Percentiles rank a stretch among this genome's conserved stretches.
These are phyloP conservation scores for Oxytropis ochrocephala DNA, from an alignment of 306 rosid genomes.

Conservation along the genomic window DNA sequence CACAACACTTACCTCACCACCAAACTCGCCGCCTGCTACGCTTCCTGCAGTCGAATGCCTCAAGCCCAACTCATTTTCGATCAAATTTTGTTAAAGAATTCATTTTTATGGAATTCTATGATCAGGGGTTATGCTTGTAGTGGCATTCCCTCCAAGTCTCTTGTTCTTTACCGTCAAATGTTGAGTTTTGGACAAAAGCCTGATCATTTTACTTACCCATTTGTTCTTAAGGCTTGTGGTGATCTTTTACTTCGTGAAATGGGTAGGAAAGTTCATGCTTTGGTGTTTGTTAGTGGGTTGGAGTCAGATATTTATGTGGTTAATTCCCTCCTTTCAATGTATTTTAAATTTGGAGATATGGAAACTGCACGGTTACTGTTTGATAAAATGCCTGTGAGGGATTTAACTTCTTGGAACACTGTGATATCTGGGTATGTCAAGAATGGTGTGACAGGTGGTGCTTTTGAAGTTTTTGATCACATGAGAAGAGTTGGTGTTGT, in stretches of 20 bases:
- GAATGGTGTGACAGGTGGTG: conserved; percentile 30
- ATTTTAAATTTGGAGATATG: conserved; percentile 35
- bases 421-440: conserved; percentile 41
- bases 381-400: conserved; percentile 49
- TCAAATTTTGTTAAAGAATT: conserved; percentile 27
- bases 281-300: conserved; percentile 40
- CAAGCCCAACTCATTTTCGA: conserved; percentile 41
- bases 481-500: conserved; percentile 30
- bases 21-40: conserved; percentile 52
- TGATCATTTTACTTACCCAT: conserved; percentile 56
- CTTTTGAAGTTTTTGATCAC: conserved; percentile 22
- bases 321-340: conserved; percentile 46
- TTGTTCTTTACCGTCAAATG: conserved; percentile 46
- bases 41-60: conserved; percentile 35
- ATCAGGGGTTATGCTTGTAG: conserved; percentile 46
- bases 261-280: conserved; percentile 46
- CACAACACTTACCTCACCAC: conserved; percentile 39
- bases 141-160: conserved; percentile 18
- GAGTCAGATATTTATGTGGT: conserved; percentile 46
- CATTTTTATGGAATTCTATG: conserved; percentile 49
- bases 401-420: conserved; percentile 50
- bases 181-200: conserved; percentile 27
- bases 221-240: conserved; percentile 57
- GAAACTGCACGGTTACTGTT: conserved; percentile 39
- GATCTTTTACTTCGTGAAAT: conserved; percentile 32